Evolutionary conservation across 2,329 filamentous ascomycete genomes (phyloP).

Genomic region (Sporothrix pallida): DNA sequence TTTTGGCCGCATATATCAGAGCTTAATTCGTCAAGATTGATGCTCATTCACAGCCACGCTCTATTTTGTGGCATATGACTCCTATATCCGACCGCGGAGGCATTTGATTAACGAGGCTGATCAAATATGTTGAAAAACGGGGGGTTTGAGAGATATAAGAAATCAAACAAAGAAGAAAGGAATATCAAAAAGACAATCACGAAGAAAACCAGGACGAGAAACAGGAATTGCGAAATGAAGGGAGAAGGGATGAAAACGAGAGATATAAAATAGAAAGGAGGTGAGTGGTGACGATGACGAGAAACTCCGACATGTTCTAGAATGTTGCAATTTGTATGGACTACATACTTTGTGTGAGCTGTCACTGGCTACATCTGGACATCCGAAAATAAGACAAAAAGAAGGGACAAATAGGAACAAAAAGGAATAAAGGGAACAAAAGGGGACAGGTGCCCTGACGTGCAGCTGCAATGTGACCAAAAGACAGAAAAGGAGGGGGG

Average conservation of each 20-base stretch:
- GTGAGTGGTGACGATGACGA: not conserved
- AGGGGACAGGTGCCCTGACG: slow-evolving; percentile 24
- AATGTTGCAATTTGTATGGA: slow-evolving; percentile 1
- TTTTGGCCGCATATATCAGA: slow-evolving; percentile 7
- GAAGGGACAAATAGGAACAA: not conserved
- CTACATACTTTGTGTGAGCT: not conserved
- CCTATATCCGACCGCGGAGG: not conserved
- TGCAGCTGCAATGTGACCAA: slow-evolving; percentile 33
- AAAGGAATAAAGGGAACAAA: not conserved
- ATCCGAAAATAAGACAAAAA: not conserved
- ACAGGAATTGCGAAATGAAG: not conserved
- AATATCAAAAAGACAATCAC: not conserved
- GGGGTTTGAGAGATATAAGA: slow-evolving; percentile 7
- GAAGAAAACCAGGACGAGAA: not conserved
- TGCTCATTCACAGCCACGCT: slow-evolving; percentile 4
- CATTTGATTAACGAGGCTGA: not conserved
- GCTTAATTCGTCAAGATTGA: not conserved
- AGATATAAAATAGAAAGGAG: not conserved
- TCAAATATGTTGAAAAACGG: slow-evolving; percentile 8
- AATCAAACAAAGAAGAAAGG: not conserved
- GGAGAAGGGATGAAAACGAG: not conserved
- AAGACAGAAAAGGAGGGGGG: not conserved
- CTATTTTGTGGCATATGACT: not conserved
- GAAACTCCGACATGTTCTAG: not conserved
- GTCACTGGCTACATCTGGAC: slow-evolving; percentile 3